Evolutionary conservation across 78 protist species (phyloP).

Genomic region (Dictyostelium citrinum): DNA sequence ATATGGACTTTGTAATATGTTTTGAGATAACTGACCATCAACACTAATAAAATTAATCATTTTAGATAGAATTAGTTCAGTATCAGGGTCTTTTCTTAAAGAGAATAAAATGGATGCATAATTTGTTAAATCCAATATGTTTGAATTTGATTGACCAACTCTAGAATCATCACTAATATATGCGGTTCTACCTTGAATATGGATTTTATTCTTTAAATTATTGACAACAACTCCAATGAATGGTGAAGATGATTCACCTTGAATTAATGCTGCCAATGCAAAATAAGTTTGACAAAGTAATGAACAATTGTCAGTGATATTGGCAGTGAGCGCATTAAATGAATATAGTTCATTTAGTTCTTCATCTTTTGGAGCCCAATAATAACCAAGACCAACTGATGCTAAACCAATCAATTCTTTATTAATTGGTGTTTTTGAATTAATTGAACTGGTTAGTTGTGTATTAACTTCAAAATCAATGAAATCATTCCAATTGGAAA

Average conservation of each 20-base stretch:
- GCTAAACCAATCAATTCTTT: slow-evolving; percentile 38
- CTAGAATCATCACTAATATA: neutral
- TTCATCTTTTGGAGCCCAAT: slow-evolving; percentile 58
- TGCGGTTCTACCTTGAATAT: slow-evolving; percentile 67
- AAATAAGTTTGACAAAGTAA: slow-evolving; percentile 59
- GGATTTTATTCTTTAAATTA: slow-evolving; percentile 3
- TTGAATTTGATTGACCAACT: neutral
- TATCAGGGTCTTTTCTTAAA: neutral
- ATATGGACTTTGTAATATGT: neutral
- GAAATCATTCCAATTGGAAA: neutral
- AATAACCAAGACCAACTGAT: slow-evolving; percentile 54
- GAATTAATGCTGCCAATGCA: slow-evolving; percentile 1
- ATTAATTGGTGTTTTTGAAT: neutral
- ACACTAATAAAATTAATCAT: slow-evolving; percentile 12
- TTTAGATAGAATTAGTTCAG: slow-evolving; percentile 2
- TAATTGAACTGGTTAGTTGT: neutral
- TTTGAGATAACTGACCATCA: neutral
- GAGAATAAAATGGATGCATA: slow-evolving; percentile 32
- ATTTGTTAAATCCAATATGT: neutral
- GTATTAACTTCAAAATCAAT: slow-evolving; percentile 17
- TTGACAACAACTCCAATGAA: slow-evolving; percentile 13
- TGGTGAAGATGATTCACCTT: neutral
- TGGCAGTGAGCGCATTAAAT: slow-evolving; percentile 24
- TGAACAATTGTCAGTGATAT: slow-evolving; percentile 53
- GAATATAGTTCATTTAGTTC: slow-evolving; percentile 14